Evolutionary conservation across 73 alveolate genomes (phyloP).

Genomic region (Paramecium sonneborni): DNA sequence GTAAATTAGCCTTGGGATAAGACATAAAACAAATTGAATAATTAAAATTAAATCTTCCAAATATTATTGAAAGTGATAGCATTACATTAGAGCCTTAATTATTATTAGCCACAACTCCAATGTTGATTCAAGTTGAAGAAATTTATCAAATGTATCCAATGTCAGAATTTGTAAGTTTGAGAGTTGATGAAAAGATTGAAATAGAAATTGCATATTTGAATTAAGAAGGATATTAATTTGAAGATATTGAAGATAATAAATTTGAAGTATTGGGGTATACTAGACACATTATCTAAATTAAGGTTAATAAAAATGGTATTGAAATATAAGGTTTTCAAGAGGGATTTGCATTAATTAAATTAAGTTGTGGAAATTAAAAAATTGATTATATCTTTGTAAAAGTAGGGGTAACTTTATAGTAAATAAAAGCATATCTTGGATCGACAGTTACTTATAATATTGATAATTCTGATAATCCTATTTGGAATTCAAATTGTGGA

Average conservation of each 20-base stretch:
- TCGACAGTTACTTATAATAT: neutral
- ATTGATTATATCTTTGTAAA: neutral
- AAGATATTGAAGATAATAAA: neutral
- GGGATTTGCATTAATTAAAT: neutral
- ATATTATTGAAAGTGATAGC: neutral
- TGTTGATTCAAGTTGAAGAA: slow-evolving; percentile 4
- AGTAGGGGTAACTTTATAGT: neutral
- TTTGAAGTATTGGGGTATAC: neutral
- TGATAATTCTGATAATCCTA: neutral
- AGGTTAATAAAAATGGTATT: neutral
- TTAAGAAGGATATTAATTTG: neutral
- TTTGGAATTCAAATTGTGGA: slow-evolving; percentile 21
- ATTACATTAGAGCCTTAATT: neutral
- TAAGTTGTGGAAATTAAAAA: neutral
- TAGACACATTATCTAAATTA: neutral
- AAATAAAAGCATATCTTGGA: neutral
- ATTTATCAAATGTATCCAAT: neutral
- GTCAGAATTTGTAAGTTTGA: neutral
- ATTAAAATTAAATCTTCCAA: neutral
- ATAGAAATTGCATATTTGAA: neutral
- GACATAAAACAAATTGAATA: neutral
- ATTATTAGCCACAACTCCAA: neutral
- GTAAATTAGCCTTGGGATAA: neutral
- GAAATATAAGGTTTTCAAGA: neutral
- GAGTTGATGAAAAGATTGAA: neutral